Base-by-base conservation (phyloP, 106 monocot species). In the Gastrodia elata region DNA sequence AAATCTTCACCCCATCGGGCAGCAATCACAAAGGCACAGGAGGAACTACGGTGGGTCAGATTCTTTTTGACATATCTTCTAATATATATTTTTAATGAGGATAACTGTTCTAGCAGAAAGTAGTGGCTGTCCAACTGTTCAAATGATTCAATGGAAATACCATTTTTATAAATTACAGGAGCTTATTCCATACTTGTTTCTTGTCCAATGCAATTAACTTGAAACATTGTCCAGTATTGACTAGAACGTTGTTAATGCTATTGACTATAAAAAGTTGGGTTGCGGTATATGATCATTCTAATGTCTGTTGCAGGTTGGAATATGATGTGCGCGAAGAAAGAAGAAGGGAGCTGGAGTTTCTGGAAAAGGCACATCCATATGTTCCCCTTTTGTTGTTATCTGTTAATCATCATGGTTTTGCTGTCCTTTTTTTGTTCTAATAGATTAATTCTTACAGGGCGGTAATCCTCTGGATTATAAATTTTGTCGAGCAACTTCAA, bases 381-480 rank as follows among this genome's bases (percentile, higher is more conserved):
- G n/a, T n/a, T n/a, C n/a, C 36, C 26, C n/a, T 79, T 41, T 34
- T 22, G 25, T 35, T 40, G 39, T 55, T 48, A 22, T 56, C 8
- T 70, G 39, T 10, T 71, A 52, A 20, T 16, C 41, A 38, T 16
- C 34, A 38, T 57, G 37, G 56, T 72, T 39, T 64, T 9, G 33
- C 24, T 75, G 48, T 39, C n/a, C 37, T 18, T 52, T 52, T 11
- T 65, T 38, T 5, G 11, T 22, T 56, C 74, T 33, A 65, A 27
- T 65, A 28, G 39, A 38, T 46, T 70, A 30, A n/a, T 75, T n/a
- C 28, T 58, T 77, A 35, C 72, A 94, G 91, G 94, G 94, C n/a
- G 94, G 94, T 4, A 91, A 95, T 75, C 94, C 91, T 20, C 75
- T 95, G 83, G 94, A 95, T 83, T 95, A 89, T 76, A 95, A 87